Conservation (phyloP, 352 stramenopile species). For the Globisporangium acanthophoron region DNA sequence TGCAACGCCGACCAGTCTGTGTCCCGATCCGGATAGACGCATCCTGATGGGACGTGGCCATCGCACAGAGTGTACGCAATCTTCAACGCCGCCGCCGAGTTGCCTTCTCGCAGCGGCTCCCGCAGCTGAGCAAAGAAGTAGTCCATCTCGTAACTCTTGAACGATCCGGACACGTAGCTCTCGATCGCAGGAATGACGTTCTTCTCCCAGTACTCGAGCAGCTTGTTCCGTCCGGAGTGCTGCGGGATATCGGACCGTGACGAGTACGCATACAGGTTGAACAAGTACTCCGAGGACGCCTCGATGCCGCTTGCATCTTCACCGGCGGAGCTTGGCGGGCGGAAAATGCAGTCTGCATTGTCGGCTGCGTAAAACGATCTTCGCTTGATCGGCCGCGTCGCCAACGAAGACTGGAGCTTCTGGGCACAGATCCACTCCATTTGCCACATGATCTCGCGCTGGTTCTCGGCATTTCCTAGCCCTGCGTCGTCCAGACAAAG, state of each 20-base stretch:
- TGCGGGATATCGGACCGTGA: constrained; percentile 53
- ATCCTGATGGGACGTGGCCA: constrained; percentile 70
- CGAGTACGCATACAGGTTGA: constrained; percentile 69
- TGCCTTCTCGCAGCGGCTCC: constrained; percentile 70
- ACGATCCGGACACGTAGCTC: constrained; percentile 73
- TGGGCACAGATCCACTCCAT: constrained; percentile 44
- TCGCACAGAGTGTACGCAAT: constrained; percentile 80
- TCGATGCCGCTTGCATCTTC: neutral
- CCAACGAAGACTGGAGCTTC: constrained; percentile 34
- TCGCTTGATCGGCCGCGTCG: constrained; percentile 38
- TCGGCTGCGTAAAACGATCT: constrained; percentile 27
- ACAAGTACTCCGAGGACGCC: constrained; percentile 42
- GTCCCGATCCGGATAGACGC: constrained; percentile 71
- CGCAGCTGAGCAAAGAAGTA: constrained; percentile 83
- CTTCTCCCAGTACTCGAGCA: constrained; percentile 82
- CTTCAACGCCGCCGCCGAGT: constrained; percentile 65
- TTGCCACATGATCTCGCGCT: constrained; percentile 26
- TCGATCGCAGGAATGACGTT: constrained; percentile 83
- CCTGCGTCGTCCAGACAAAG: constrained; percentile 35
- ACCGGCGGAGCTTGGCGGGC: constrained; percentile 14
- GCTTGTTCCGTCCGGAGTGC: constrained; percentile 70
- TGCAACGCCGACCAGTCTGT: constrained; percentile 74
- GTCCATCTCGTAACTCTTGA: constrained; percentile 86
- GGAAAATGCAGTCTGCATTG: constrained; percentile 25
- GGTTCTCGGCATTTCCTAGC: constrained; percentile 29